Conservation (phyloP, 306 rosid genomes). For the Sphenostylis stenocarpa region DNA sequence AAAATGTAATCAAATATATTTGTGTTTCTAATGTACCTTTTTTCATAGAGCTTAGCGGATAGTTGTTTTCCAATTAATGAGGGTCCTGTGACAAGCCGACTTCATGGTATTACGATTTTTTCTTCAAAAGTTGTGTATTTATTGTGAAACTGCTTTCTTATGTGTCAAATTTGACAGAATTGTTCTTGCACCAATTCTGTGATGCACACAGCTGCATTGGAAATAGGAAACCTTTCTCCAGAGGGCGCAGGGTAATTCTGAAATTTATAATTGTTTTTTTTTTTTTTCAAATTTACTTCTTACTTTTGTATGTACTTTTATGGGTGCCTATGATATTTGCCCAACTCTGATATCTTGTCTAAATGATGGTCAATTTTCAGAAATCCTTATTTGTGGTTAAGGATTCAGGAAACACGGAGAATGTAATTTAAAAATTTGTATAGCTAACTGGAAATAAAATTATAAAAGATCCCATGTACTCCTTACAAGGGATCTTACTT, state of each 20-base stretch:
- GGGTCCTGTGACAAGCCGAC: slow-evolving; percentile 66
- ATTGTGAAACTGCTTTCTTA: slow-evolving; percentile 24
- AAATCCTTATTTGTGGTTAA: slow-evolving; percentile 28
- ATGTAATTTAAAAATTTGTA: neutral
- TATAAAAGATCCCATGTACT: neutral
- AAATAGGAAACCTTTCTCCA: slow-evolving; percentile 66
- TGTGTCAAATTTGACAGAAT: slow-evolving; percentile 33
- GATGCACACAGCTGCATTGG: slow-evolving; percentile 71
- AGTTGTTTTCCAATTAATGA: slow-evolving; percentile 66
- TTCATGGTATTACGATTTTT: slow-evolving; percentile 57
- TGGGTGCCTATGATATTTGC: neutral
- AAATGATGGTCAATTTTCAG: neutral
- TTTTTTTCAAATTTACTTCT: neutral
- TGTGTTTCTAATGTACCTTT: slow-evolving; percentile 28
- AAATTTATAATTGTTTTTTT: neutral
- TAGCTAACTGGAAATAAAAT: neutral
- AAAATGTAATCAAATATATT: neutral
- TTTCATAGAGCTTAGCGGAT: slow-evolving; percentile 60
- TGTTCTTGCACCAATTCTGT: slow-evolving; percentile 80
- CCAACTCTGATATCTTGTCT: neutral
- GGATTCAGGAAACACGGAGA: slow-evolving; percentile 1
- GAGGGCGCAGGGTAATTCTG: slow-evolving; percentile 63
- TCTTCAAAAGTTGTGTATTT: slow-evolving; percentile 16
- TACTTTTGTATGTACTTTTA: neutral
- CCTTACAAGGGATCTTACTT: slow-evolving; percentile 3